Conservation (phyloP, 495 filamentous ascomycete species). For the Tuber brumale region DNA sequence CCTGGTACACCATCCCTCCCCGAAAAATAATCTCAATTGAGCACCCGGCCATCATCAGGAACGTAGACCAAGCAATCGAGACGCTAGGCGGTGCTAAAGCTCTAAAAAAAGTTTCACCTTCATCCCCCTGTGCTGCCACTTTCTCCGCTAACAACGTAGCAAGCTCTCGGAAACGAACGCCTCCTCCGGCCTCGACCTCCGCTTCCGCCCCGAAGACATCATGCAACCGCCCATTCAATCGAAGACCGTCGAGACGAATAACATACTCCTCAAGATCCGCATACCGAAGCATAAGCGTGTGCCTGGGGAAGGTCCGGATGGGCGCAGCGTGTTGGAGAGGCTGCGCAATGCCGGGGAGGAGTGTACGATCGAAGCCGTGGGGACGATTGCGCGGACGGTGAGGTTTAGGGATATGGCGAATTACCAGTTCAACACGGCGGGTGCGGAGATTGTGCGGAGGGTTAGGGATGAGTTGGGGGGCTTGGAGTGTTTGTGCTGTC, state of each 20-base stretch:
- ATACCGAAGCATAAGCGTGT: slow-evolving; percentile 80
- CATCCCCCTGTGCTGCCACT: slow-evolving; percentile 3
- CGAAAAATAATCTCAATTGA: slow-evolving; percentile 69
- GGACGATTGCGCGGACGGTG: slow-evolving; percentile 69
- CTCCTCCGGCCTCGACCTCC: slow-evolving; percentile 51
- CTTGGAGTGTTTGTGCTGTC: not conserved
- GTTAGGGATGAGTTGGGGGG: not conserved
- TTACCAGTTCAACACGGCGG: slow-evolving; percentile 38
- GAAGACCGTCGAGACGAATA: slow-evolving; percentile 61
- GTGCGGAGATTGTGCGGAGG: not conserved
- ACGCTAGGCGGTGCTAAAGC: slow-evolving; percentile 65
- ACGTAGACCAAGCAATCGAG: slow-evolving; percentile 72
- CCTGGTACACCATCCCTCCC: slow-evolving; percentile 56
- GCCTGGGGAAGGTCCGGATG: not conserved
- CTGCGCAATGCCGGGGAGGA: slow-evolving; percentile 63
- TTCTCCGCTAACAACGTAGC: slow-evolving; percentile 33
- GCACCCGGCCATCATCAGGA: slow-evolving; percentile 76
- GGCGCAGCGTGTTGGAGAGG: slow-evolving; percentile 53
- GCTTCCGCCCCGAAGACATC: slow-evolving; percentile 69
- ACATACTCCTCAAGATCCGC: slow-evolving; percentile 77
- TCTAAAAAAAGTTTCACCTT: slow-evolving; percentile 55
- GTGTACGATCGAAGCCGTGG: slow-evolving; percentile 66
- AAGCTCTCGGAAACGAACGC: slow-evolving; percentile 36
- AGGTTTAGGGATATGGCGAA: slow-evolving; percentile 59
- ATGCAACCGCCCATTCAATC: slow-evolving; percentile 69